Evolutionary conservation across 2,329 filamentous ascomycete species (phyloP).

Genomic region (Pseudogymnoascus sp.): DNA sequence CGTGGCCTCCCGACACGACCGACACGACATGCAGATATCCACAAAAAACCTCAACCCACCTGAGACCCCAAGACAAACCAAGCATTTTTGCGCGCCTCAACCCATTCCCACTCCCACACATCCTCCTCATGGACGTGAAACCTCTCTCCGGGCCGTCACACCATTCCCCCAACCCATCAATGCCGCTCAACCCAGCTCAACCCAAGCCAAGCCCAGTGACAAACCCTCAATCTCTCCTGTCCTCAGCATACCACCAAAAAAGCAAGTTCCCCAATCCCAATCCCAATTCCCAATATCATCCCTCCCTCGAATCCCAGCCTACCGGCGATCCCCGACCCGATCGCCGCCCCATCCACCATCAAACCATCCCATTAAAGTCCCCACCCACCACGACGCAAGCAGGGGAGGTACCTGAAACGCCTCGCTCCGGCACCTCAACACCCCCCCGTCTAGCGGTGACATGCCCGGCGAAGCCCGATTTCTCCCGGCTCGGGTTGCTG

Average conservation of each 20-base stretch:
- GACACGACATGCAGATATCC: not conserved
- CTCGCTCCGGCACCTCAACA: not conserved
- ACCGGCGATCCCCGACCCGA: constrained; percentile 2
- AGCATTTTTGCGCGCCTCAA: not conserved
- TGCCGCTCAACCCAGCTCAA: too few relatives aligned
- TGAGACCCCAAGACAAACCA: constrained; percentile 3
- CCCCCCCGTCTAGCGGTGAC: not conserved
- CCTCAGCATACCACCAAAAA: not conserved
- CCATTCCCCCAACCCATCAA: not conserved
- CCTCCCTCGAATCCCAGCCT: too few relatives aligned
- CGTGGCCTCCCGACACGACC: not conserved
- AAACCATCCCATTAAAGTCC: too few relatives aligned
- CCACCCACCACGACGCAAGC: not conserved
- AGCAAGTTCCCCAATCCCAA: not conserved
- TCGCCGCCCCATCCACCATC: not conserved
- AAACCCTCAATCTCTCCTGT: not conserved
- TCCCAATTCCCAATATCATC: not conserved
- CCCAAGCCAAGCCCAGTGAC: not conserved
- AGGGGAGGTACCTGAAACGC: not conserved
- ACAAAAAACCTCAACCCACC: not conserved
- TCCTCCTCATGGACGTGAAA: not conserved
- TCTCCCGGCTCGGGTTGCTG: not conserved
- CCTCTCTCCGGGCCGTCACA: not conserved
- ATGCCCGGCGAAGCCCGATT: not conserved
- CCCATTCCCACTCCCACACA: not conserved